Percentiles rank a stretch among this genome's conserved stretches.
phyloP scores from a whole-genome alignment of 2,329 filamentous ascomycete species.

The Cercospora citrullina region DNA sequence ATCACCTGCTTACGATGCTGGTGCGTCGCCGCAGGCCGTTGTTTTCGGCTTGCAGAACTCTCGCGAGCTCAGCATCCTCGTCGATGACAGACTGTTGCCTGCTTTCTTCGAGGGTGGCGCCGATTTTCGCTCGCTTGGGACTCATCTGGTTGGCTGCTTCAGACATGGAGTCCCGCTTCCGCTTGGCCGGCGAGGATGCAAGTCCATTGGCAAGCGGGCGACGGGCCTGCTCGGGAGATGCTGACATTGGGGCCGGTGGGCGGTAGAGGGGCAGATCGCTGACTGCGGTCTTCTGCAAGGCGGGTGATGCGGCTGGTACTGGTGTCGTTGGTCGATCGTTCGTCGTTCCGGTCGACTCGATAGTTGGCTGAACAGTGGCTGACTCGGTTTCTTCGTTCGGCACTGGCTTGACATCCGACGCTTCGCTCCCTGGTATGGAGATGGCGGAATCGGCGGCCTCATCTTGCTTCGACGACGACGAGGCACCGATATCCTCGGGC shows the following conservation, averaged over 20 bases:
- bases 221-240: slow-evolving; percentile 34
- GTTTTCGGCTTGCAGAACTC: slow-evolving; percentile 25
- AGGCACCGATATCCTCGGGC: slow-evolving; percentile 20
- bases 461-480: slow-evolving; percentile 26
- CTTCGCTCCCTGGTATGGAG: slow-evolving; percentile 30
- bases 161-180: slow-evolving; percentile 28
- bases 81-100: slow-evolving; percentile 1
- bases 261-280: slow-evolving; percentile 33
- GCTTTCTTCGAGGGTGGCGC: slow-evolving; percentile 7
- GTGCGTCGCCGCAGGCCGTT: slow-evolving; percentile 23
- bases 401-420: slow-evolving; percentile 18
- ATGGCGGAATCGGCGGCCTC: slow-evolving; percentile 37
- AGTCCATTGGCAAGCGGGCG: slow-evolving; percentile 26
- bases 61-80: slow-evolving; percentile 23
- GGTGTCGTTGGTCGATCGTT: slow-evolving; percentile 5
- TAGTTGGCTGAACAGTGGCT: slow-evolving; percentile 9
- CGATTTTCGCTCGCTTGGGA: slow-evolving; percentile 20
- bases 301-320: slow-evolving; percentile 13
- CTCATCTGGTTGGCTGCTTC: slow-evolving; percentile 8
- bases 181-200: slow-evolving; percentile 22
- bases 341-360: slow-evolving; percentile 4
- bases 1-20: slow-evolving; percentile 9
- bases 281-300: slow-evolving; percentile 18
- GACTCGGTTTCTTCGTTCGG: background rate
- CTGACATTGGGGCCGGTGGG: slow-evolving; percentile 33